Percentiles rank a stretch among this genome's conserved stretches.
These are phyloP conservation scores for Candida mesenterica DNA, from an alignment of 1,139 yeast species.

Conservation along the genomic window DNA sequence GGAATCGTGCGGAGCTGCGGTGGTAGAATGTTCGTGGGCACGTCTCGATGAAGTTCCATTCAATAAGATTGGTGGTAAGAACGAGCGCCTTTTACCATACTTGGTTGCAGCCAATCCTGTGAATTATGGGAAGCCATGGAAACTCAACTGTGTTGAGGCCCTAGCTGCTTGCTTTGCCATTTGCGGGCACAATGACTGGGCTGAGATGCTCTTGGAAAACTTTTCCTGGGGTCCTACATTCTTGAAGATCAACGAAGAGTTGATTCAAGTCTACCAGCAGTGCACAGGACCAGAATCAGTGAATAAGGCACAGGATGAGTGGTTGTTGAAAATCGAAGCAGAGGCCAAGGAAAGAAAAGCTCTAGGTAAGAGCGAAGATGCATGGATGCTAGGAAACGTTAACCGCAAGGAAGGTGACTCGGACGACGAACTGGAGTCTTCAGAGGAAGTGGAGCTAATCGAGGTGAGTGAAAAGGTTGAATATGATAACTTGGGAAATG, in stretches of 20 bases:
- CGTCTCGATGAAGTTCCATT: constrained; percentile 94
- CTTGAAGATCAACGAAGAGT: constrained; percentile 75
- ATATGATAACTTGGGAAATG: constrained; percentile 12
- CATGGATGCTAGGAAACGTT: constrained; percentile 79
- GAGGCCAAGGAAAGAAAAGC: constrained; percentile 67
- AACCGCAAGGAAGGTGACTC: constrained; percentile 38
- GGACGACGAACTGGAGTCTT: constrained; percentile 9
- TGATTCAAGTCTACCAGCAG: constrained; percentile 67
- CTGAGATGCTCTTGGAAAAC: constrained; percentile 66
- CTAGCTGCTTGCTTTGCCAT: constrained; percentile 96
- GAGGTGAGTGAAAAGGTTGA: too few relatives aligned
- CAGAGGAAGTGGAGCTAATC: not conserved
- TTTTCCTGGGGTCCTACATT: constrained; percentile 94
- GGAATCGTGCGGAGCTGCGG: constrained; percentile 85
- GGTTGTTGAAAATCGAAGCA: constrained; percentile 66
- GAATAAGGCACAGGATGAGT: constrained; percentile 67
- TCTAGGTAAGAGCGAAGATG: constrained; percentile 53
- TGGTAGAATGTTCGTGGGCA: constrained; percentile 99
- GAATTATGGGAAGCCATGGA: constrained; percentile 96
- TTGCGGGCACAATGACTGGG: constrained; percentile 91
- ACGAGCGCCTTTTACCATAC: constrained; percentile 86
- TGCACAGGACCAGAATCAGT: constrained; percentile 85
- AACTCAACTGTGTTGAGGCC: constrained; percentile 94
- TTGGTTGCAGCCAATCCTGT: constrained; percentile 96
- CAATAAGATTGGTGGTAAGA: constrained; percentile 83